phyloP scores from a whole-genome alignment of 2,329 filamentous ascomycete species.

The Ophiostoma piceae region DNA sequence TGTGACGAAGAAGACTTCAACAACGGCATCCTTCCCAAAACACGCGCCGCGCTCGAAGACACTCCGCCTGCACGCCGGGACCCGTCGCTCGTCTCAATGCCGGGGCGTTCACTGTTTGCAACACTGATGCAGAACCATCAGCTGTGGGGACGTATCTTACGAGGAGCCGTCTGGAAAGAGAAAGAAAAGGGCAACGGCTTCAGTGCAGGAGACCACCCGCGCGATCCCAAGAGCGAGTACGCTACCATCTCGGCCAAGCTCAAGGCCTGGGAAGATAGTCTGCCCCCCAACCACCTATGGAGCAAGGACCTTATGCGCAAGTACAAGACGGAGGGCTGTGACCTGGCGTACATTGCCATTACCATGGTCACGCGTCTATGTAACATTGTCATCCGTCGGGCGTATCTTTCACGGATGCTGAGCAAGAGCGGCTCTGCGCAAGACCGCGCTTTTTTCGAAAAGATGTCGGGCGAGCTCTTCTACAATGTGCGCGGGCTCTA shows the following conservation, averaged over 20 bases:
- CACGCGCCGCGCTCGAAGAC: constrained; percentile 49
- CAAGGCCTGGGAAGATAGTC: constrained; percentile 44
- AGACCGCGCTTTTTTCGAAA: constrained; percentile 17
- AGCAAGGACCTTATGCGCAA: constrained; percentile 39
- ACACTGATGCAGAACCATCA: constrained; percentile 51
- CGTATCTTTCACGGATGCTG: constrained; percentile 45
- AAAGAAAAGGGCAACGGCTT: constrained; percentile 29
- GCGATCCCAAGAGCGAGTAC: constrained; percentile 47
- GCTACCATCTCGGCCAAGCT: constrained; percentile 41
- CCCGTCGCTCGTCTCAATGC: constrained; percentile 40
- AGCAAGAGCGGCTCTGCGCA: constrained; percentile 8
- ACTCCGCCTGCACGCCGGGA: constrained; percentile 47
- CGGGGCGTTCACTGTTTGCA: constrained; percentile 49
- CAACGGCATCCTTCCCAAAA: constrained; percentile 42
- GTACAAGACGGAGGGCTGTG: constrained; percentile 45
- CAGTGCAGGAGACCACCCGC: constrained; percentile 36
- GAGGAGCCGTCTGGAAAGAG: constrained; percentile 44
- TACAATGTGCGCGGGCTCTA: constrained; percentile 43
- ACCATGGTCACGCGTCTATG: constrained; percentile 53
- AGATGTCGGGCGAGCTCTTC: constrained; percentile 44
- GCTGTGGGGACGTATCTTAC: constrained; percentile 49
- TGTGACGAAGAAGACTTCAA: constrained; percentile 50
- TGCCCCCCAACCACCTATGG: constrained; percentile 48
- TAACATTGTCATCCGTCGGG: constrained; percentile 51
- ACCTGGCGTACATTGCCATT: constrained; percentile 51